A percentile compares a stretch with the other conserved stretches of the same genome.
Evolutionary conservation across 495 filamentous ascomycete genomes (phyloP).

Genomic region (Lasiosphaeria miniovina): DNA sequence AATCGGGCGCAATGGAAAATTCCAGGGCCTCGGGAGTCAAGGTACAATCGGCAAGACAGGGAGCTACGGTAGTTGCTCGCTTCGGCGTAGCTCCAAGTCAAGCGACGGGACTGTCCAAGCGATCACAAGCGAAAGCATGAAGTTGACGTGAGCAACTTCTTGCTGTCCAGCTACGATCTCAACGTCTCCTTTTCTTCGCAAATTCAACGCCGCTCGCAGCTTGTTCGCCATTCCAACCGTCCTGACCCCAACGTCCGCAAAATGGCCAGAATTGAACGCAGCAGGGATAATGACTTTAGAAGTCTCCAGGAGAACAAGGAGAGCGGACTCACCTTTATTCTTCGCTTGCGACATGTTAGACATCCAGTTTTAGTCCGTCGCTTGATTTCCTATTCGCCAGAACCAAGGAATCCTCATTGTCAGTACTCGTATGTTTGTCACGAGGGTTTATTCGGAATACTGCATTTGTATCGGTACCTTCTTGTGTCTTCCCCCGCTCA

Average conservation of each 20-base stretch:
- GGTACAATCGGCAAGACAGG: constrained; percentile 5
- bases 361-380: constrained; percentile 96
- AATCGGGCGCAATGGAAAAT: too few species aligned
- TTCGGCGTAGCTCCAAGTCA: constrained; percentile 34
- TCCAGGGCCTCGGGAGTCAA: background rate
- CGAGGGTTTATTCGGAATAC: constrained; percentile 3
- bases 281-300: too few species aligned
- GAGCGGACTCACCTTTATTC: constrained; percentile 86
- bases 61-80: constrained; percentile 29
- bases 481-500: constrained; percentile 83
- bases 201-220: background rate
- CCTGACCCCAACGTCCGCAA: too few species aligned
- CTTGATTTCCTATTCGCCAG: constrained; percentile 74
- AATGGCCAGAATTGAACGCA: too few species aligned
- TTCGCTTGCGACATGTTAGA: constrained; percentile 90
- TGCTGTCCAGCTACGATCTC: constrained; percentile 14
- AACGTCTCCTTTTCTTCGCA: background rate
- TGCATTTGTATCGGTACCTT: constrained; percentile 53
- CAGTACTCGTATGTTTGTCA: constrained; percentile 13
- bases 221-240: background rate
- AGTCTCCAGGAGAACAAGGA: background rate
- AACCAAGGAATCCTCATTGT: constrained; percentile 25
- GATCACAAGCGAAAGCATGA: constrained; percentile 28
- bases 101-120: constrained; percentile 21
- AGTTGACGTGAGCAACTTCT: constrained; percentile 10